Percentiles rank a stretch among this genome's conserved stretches.
Evolutionary conservation across 2,329 filamentous ascomycete genomes (phyloP).

Genomic region (Fusarium sp.): DNA sequence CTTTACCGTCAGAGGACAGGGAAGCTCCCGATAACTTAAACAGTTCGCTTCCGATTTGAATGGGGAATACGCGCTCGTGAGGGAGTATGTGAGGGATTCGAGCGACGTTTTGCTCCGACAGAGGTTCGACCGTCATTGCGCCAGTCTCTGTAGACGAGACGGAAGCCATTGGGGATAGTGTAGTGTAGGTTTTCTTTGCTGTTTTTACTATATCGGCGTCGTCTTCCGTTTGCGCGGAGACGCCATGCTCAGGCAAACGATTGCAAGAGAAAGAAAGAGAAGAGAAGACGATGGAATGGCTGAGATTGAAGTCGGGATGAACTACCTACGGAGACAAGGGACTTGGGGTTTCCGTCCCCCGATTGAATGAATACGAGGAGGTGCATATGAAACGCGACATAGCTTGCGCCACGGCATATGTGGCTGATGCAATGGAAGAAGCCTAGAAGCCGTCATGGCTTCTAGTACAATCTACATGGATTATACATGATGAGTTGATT

Average conservation of each 20-base stretch:
- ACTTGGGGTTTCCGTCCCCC: background rate
- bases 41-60: constrained; percentile 75
- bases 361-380: constrained; percentile 11
- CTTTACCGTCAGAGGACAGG: constrained; percentile 73
- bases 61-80: constrained; percentile 75
- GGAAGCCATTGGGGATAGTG: constrained; percentile 40
- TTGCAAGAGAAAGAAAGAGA: constrained; percentile 3
- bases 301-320: background rate
- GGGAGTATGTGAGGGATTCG: constrained; percentile 67
- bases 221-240: constrained; percentile 17
- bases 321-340: background rate
- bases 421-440: constrained; percentile 18
- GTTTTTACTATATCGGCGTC: constrained; percentile 1
- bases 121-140: constrained; percentile 37
- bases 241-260: constrained; percentile 26
- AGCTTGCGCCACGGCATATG: constrained; percentile 34
- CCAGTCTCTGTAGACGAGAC: constrained; percentile 41
- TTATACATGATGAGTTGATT: background rate
- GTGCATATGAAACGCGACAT: constrained; percentile 9
- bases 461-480: background rate
- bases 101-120: constrained; percentile 49
- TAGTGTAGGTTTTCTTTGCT: background rate
- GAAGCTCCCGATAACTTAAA: constrained; percentile 78
- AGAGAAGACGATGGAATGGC: background rate
- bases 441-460: background rate